Evolutionary conservation across 768 basidiomycete species (phyloP).

Genomic region (Hydnum rufescens): DNA sequence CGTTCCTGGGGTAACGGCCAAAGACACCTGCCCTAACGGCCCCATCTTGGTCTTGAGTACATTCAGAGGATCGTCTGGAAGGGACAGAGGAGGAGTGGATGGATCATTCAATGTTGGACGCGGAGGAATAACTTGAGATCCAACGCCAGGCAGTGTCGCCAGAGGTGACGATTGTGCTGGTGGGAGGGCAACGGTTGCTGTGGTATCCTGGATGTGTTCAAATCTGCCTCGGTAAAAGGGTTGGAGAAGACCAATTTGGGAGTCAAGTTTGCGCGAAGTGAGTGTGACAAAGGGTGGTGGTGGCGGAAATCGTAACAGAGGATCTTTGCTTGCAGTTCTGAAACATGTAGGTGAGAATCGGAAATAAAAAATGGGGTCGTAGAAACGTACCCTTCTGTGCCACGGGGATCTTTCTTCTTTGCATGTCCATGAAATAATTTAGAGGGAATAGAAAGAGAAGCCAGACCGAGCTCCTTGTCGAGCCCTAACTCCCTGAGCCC

Average conservation of each 20-base stretch:
- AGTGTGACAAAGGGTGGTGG: conserved; percentile 67
- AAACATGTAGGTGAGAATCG: not conserved
- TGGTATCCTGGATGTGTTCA: conserved; percentile 4
- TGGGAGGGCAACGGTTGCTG: not conserved
- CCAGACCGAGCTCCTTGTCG: conserved; percentile 63
- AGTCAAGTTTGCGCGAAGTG: conserved; percentile 38
- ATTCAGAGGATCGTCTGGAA: conserved; percentile 46
- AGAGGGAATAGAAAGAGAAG: conserved; percentile 60
- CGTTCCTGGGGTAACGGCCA: conserved; percentile 13
- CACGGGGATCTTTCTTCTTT: conserved; percentile 21
- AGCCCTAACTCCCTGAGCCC: conserved; percentile 78
- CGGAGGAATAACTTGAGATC: not conserved
- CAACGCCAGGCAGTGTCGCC: not conserved
- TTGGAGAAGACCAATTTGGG: conserved; percentile 73
- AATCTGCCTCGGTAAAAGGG: conserved; percentile 37
- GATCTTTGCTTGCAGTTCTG: conserved; percentile 23
- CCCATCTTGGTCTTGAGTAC: conserved; percentile 50
- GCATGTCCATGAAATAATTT: conserved; percentile 49
- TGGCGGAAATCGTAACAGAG: conserved; percentile 66
- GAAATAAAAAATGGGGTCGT: not conserved
- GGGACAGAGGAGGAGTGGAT: conserved; percentile 8
- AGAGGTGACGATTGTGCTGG: not conserved
- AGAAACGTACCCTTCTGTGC: conserved; percentile 29
- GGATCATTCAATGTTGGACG: conserved; percentile 17
- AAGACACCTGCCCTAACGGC: conserved; percentile 55